Evolutionary conservation across 257 asterid species (phyloP).

Genomic region (Fraxinus pennsylvanica): DNA sequence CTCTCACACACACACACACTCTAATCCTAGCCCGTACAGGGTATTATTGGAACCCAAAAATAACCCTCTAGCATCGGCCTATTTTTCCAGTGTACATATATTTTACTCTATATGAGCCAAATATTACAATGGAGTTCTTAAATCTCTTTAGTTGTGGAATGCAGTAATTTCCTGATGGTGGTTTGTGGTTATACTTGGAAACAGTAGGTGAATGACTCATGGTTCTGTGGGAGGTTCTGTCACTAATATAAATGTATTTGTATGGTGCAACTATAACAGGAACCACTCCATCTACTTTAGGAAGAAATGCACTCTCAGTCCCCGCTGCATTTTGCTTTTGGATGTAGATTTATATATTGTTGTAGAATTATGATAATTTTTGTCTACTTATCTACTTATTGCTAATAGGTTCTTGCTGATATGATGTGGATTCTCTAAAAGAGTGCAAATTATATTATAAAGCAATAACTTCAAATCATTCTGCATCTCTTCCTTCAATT

Average conservation of each 20-base stretch:
- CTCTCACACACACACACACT: no score
- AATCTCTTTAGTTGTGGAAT: not conserved
- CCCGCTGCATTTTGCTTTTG: not conserved
- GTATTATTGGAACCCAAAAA: no score
- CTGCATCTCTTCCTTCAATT: conserved; percentile 14
- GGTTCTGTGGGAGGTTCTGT: not conserved
- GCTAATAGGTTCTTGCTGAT: conserved; percentile 15
- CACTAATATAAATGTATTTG: not conserved
- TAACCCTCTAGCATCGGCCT: no score
- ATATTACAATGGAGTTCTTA: not conserved
- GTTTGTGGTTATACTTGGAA: not conserved
- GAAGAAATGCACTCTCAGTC: not conserved
- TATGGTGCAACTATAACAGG: not conserved
- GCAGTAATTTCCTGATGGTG: not conserved
- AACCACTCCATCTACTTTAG: not conserved
- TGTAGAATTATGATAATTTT: conserved; percentile 11
- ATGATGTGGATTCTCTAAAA: not conserved
- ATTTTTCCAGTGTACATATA: no score
- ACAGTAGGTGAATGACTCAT: not conserved
- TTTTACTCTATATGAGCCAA: no score
- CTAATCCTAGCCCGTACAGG: no score
- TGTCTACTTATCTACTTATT: not conserved
- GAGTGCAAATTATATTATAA: not conserved
- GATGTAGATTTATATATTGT: not conserved
- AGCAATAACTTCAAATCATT: not conserved